Conservation (phyloP, 2,329 filamentous ascomycete genomes). For the Apiospora marii region DNA sequence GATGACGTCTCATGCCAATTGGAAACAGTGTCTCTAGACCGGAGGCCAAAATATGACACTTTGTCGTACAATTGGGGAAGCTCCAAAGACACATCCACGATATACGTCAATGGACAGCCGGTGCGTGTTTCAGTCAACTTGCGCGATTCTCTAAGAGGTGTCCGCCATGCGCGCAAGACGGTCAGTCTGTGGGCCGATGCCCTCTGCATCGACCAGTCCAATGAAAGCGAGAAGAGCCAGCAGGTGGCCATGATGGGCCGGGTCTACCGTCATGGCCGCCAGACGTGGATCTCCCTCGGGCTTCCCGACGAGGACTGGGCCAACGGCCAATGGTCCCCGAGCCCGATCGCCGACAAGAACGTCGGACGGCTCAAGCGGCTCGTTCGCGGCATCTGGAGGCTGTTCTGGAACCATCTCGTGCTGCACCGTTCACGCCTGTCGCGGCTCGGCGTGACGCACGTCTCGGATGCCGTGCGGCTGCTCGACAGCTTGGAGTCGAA, state of each 20-base stretch:
- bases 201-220: constrained; percentile 30
- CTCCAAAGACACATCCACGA: neutral
- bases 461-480: neutral
- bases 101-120: neutral
- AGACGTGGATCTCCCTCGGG: neutral
- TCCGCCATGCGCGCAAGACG: neutral
- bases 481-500: neutral
- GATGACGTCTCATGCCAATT: neutral
- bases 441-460: neutral
- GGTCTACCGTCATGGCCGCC: constrained; percentile 23
- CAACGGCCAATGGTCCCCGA: neutral
- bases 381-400: neutral
- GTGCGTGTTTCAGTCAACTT: neutral
- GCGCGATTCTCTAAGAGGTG: neutral
- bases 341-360: neutral
- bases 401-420: constrained; percentile 4
- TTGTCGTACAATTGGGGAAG: neutral
- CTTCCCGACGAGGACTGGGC: neutral
- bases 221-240: constrained; percentile 16
- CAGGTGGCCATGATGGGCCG: constrained; percentile 28
- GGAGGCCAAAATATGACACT: neutral
- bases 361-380: neutral
- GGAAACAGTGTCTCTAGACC: neutral
- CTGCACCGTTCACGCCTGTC: constrained; percentile 6
- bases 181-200: constrained; percentile 28